phyloP scores from a whole-genome alignment of 129 eudicot species.

The Pseudognaphalium luteoalbum region DNA sequence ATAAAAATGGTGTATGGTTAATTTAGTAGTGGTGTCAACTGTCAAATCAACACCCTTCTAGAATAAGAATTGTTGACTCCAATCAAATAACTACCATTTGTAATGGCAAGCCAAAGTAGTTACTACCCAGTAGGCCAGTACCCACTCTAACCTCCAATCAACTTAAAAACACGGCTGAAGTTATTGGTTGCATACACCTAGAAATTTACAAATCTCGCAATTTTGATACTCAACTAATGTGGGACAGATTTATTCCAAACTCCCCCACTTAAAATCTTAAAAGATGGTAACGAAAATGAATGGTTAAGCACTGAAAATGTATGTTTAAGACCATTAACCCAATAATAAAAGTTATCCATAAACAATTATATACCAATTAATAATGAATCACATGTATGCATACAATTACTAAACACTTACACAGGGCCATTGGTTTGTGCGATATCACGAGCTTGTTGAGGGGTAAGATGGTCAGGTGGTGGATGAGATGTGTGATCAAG shows the following conservation, averaged over 20 bases:
- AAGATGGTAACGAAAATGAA: background rate
- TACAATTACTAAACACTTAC: constrained; percentile 38
- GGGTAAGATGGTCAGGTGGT: constrained; percentile 64
- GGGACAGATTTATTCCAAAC: background rate
- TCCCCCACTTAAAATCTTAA: background rate
- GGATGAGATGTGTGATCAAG: constrained; percentile 49
- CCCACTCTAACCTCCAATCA: too few relatives aligned
- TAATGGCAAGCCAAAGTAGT: background rate
- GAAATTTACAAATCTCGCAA: background rate
- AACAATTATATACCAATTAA: background rate
- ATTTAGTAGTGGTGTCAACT: too few relatives aligned
- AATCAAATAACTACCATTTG: too few relatives aligned
- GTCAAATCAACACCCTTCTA: too few relatives aligned
- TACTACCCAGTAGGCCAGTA: too few relatives aligned
- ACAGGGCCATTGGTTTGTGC: constrained; percentile 74
- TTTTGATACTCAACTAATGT: background rate
- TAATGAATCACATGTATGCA: background rate
- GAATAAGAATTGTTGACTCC: too few relatives aligned
- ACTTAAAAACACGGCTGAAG: background rate
- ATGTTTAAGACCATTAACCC: too few relatives aligned
- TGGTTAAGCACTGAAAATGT: too few relatives aligned
- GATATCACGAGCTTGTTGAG: constrained; percentile 55
- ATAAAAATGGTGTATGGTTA: too few relatives aligned
- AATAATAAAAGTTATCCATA: background rate
- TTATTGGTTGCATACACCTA: background rate